phyloP scores from a whole-genome alignment of 495 filamentous ascomycete genomes.

The Neurospora sp. region DNA sequence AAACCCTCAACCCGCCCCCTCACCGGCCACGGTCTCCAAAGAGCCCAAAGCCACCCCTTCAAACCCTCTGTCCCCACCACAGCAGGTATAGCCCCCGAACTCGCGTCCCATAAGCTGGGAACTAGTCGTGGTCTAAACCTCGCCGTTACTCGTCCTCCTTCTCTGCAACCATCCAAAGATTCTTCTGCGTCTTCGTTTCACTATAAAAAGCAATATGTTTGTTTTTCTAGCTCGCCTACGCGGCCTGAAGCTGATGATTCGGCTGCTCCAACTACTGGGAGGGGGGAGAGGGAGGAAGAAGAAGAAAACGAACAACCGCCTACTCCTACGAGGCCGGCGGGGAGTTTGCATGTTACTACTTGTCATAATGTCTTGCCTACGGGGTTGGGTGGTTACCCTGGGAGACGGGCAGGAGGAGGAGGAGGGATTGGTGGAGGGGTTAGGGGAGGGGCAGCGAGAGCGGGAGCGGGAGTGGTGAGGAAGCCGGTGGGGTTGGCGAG shows the following conservation, averaged over 20 bases:
- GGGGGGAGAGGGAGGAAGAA: constrained; percentile 4
- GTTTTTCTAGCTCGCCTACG: constrained; percentile 39
- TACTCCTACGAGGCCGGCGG: constrained; percentile 25
- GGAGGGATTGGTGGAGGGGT: too few species aligned
- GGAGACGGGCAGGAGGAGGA: constrained; percentile 13
- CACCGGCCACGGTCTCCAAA: neutral
- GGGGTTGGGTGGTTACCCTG: constrained; percentile 21
- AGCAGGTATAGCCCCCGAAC: constrained; percentile 22
- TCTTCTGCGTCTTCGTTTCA: neutral
- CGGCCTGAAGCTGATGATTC: constrained; percentile 8
- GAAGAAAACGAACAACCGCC: constrained; percentile 19
- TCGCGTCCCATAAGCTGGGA: constrained; percentile 29
- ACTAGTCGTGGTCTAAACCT: constrained; percentile 8
- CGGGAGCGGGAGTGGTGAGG: neutral
- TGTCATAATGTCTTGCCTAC: constrained; percentile 11
- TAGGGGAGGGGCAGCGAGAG: neutral
- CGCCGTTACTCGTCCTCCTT: constrained; percentile 6
- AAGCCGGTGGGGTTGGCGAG: neutral
- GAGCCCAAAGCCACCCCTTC: constrained; percentile 3
- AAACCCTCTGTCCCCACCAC: neutral
- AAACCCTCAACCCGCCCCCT: neutral
- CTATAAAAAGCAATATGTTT: constrained; percentile 28
- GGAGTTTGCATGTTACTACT: constrained; percentile 34
- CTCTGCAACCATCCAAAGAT: neutral
- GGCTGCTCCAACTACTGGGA: too few species aligned